Evolutionary conservation across 2,329 filamentous ascomycete species (phyloP).

Genomic region (Aureobasidium sp.): DNA sequence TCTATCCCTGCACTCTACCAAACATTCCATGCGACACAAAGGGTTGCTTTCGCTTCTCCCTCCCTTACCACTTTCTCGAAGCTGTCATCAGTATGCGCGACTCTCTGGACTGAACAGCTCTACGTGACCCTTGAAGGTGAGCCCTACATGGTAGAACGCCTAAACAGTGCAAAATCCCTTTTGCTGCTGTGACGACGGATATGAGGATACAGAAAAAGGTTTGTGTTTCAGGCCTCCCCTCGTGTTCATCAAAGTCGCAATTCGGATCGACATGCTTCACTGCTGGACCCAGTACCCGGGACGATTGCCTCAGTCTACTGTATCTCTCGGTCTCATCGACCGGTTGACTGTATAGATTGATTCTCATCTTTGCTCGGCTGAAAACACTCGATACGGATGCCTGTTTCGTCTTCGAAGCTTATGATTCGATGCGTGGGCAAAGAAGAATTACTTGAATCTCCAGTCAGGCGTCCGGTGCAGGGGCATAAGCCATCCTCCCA

Average conservation of each 20-base stretch:
- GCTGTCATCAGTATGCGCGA: background rate
- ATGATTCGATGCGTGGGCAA: background rate
- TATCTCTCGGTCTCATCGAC: background rate
- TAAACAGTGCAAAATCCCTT: background rate
- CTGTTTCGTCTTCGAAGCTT: background rate
- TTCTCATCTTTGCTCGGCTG: background rate
- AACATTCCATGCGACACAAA: too few species aligned
- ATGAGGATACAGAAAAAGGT: background rate
- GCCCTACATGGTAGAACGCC: background rate
- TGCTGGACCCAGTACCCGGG: background rate
- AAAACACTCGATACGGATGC: background rate
- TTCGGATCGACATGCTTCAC: background rate
- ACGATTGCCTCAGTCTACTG: background rate
- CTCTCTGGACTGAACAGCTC: background rate
- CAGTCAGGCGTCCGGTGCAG: background rate
- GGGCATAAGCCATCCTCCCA: background rate
- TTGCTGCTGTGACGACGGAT: constrained; percentile 1
- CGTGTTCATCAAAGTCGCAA: background rate
- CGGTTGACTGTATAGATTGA: too few species aligned
- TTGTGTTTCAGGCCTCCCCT: constrained; percentile 4
- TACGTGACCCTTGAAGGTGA: background rate
- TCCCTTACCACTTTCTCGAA: background rate
- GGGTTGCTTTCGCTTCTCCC: too few species aligned
- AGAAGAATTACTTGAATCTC: background rate
- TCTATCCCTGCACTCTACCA: too few species aligned